Conservation (phyloP, 768 basidiomycete genomes). For the Aureoboletus auriporus region DNA sequence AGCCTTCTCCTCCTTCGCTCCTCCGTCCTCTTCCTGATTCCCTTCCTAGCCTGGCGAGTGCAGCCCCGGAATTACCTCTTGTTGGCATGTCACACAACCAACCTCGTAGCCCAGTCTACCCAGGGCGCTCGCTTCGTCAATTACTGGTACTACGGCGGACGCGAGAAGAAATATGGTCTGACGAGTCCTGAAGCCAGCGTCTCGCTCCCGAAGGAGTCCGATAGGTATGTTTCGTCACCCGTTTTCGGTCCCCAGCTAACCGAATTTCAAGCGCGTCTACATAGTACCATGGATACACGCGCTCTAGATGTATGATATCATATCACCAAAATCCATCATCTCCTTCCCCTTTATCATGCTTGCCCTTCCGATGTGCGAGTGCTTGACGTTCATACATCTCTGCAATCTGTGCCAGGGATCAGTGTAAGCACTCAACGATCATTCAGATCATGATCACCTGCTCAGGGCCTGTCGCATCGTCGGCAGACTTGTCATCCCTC, state of each 20-base stretch:
- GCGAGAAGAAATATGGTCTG: constrained; percentile 61
- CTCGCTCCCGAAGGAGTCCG: constrained; percentile 42
- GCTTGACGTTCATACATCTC: constrained; percentile 93
- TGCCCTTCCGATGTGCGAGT: constrained; percentile 71
- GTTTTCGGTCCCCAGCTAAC: neutral
- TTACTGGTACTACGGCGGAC: constrained; percentile 89
- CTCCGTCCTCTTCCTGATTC: constrained; percentile 2
- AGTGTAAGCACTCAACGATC: constrained; percentile 1
- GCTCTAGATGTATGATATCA: constrained; percentile 20
- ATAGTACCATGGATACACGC: constrained; percentile 12
- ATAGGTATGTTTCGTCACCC: constrained; percentile 13
- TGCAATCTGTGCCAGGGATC: constrained; percentile 53
- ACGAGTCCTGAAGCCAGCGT: constrained; percentile 31
- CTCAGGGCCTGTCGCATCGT: constrained; percentile 91
- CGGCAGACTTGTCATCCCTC: constrained; percentile 89
- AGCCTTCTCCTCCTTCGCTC: neutral
- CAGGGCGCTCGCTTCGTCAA: constrained; percentile 85
- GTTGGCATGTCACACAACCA: constrained; percentile 92
- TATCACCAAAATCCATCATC: constrained; percentile 80
- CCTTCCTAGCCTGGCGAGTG: constrained; percentile 78
- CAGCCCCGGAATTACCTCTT: constrained; percentile 95
- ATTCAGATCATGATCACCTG: constrained; percentile 50
- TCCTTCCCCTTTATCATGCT: constrained; percentile 54
- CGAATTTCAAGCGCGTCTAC: neutral
- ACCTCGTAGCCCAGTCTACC: constrained; percentile 78